Evolutionary conservation across 306 rosid genomes (phyloP).

Genomic region (Herpetospermum pedunculosum): DNA sequence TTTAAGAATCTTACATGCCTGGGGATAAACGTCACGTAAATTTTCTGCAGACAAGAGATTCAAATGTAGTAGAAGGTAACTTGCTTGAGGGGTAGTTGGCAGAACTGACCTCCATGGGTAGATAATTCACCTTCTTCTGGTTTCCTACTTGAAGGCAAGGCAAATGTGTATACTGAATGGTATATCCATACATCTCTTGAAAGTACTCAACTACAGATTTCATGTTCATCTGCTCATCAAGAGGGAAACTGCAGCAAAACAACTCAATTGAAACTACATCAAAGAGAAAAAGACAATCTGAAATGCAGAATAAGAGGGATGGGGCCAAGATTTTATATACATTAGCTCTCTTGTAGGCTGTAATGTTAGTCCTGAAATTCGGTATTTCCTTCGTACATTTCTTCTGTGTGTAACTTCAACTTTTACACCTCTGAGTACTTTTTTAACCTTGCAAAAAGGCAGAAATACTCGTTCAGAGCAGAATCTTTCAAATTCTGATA

Average conservation of each 20-base stretch:
- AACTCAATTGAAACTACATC: background rate
- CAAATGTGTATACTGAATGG: constrained; percentile 74
- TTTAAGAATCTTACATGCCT: constrained; percentile 95
- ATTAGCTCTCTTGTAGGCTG: constrained; percentile 88
- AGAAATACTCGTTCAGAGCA: background rate
- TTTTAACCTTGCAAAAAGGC: constrained; percentile 46
- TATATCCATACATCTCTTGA: constrained; percentile 61
- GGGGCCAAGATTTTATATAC: constrained; percentile 27
- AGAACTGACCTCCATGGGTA: constrained; percentile 80
- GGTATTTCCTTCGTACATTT: constrained; percentile 82
- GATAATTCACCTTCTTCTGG: constrained; percentile 68
- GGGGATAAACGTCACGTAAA: background rate
- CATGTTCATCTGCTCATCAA: constrained; percentile 81
- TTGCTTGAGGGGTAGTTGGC: background rate
- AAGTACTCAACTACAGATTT: constrained; percentile 91
- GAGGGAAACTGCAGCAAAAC: constrained; percentile 58
- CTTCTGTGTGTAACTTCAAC: constrained; percentile 96
- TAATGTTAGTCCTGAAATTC: constrained; percentile 78
- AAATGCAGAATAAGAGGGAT: background rate
- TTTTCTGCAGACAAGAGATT: background rate
- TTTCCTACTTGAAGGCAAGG: constrained; percentile 97
- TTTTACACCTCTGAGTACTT: constrained; percentile 82
- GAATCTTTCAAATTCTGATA: background rate
- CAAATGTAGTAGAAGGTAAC: background rate
- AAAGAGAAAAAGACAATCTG: background rate